These are phyloP conservation scores for Salix purpurea DNA, from an alignment of 345 rosid genomes.

Conservation along the genomic window DNA sequence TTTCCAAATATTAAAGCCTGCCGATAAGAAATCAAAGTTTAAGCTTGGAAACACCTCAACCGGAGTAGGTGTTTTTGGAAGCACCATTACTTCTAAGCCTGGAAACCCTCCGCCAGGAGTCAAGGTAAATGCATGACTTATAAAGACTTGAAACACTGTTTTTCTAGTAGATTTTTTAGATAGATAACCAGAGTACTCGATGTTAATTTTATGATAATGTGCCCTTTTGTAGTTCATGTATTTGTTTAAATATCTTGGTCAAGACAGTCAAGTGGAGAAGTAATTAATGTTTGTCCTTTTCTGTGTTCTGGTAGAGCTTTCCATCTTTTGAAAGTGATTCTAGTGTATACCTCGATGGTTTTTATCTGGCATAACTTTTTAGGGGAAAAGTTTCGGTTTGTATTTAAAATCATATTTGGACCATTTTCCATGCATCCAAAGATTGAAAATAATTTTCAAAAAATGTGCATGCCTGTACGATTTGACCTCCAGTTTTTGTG, in stretches of 20 bases:
- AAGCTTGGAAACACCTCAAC: conserved; percentile 42
- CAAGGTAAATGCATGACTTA: conserved; percentile 38
- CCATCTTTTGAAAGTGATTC: not conserved
- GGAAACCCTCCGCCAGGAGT: conserved; percentile 46
- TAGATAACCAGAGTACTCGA: not conserved
- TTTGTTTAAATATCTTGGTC: not conserved
- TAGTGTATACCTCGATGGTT: not conserved
- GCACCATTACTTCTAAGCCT: conserved; percentile 40
- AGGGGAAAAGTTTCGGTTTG: not conserved
- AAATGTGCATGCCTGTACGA: not conserved
- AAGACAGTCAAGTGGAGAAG: not conserved
- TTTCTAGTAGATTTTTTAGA: not conserved
- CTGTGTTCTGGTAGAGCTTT: not conserved
- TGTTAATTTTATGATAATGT: not conserved
- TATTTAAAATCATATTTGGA: not conserved
- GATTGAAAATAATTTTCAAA: not conserved
- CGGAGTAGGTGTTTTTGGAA: conserved; percentile 42
- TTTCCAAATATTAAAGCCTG: conserved; percentile 79
- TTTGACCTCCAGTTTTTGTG: not conserved
- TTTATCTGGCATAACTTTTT: not conserved
- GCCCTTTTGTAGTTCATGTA: not conserved
- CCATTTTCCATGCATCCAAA: not conserved
- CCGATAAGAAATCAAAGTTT: conserved; percentile 27
- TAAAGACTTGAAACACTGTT: not conserved
- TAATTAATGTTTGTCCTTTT: not conserved